Base-by-base conservation (phyloP, 352 stramenopile species). In the Globisporangium cystogenes region DNA sequence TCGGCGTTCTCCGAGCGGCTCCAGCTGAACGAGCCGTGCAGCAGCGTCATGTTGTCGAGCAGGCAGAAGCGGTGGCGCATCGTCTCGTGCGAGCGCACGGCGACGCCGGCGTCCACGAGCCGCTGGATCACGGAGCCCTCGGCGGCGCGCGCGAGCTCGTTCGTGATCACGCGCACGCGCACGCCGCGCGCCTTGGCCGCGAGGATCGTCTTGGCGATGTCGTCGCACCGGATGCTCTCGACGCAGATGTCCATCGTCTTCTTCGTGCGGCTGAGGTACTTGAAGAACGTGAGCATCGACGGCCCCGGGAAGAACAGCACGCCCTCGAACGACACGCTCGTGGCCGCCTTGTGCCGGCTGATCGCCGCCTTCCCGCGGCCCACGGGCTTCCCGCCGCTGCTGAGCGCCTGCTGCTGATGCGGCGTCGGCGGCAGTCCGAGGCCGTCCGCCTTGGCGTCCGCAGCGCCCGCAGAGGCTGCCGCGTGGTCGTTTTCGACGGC, bases 21-120 rank as follows among this genome's bases (percentile, higher is more conserved):
- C 76, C 73, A 87, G 55, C 82, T 87, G 68, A 84, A 87, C 14
- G 76, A 84, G n/a, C 70, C 70, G 59, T 87, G 83, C 8, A 87
- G 56, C 47, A 87, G 57, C 18, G 69, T 71, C 5, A 59, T 62
- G 39, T 67, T 74, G 67, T 87, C 76, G 49, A 87, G 80, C 51
- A 87, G 54, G 48, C 73, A 87, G 53, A 87, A 87, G 70, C 83
- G 44, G 68, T 87, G 68, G 54, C 83, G 76, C 72, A 84, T 87
- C 62, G 70, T 70, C 7, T 71, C 83, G 8, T 53, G 24, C 1
- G 70, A 55, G 39, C 72, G 65, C 35, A 83, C 72, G 14, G 70
- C 57, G 35, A 86, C 80, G 11, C 70, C 70, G 68, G 70, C 70
- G 50, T 83, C 70, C 23, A 80, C 72, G 51, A 86, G 81, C 50